phyloP scores from a whole-genome alignment of 495 filamentous ascomycete species.

The Clohesyomyces aquaticus region DNA sequence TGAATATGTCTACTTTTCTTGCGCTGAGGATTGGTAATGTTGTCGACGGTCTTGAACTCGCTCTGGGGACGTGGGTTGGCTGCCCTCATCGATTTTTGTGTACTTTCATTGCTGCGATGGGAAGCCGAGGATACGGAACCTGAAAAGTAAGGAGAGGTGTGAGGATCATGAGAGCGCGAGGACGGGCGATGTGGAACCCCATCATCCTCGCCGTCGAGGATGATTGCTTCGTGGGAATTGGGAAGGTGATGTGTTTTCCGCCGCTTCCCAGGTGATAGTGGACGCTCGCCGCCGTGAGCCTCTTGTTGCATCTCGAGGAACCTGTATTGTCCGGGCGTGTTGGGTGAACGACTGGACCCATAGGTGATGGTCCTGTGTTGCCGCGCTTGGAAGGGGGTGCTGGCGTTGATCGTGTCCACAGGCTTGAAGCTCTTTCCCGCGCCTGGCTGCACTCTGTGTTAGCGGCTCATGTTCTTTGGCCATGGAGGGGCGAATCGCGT shows the following conservation, averaged over 20 bases:
- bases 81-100: not conserved
- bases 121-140: not conserved
- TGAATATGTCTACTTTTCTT: constrained; percentile 3
- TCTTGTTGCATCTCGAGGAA: not conserved
- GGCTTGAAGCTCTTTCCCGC: constrained; percentile 18
- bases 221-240: not conserved
- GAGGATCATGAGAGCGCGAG: not conserved
- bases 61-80: not conserved
- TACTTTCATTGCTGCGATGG: constrained; percentile 11
- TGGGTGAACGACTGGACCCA: not conserved
- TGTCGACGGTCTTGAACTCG: not conserved
- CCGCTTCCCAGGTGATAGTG: not conserved
- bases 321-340: not conserved
- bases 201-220: not conserved
- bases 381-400: not conserved
- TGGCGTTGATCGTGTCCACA: constrained; percentile 15
- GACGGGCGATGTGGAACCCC: not conserved
- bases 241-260: not conserved
- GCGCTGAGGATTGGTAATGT: constrained; percentile 5
- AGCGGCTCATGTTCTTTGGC: too few relatives aligned
- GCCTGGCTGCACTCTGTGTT: constrained; percentile 15
- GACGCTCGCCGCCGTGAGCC: not conserved
- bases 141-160: not conserved
- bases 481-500: not conserved
- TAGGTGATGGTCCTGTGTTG: constrained; percentile 1